A percentile compares a stretch with the other conserved stretches of the same genome.
phyloP scores from a whole-genome alignment of 257 asterid species.

The Phtheirospermum japonicum region DNA sequence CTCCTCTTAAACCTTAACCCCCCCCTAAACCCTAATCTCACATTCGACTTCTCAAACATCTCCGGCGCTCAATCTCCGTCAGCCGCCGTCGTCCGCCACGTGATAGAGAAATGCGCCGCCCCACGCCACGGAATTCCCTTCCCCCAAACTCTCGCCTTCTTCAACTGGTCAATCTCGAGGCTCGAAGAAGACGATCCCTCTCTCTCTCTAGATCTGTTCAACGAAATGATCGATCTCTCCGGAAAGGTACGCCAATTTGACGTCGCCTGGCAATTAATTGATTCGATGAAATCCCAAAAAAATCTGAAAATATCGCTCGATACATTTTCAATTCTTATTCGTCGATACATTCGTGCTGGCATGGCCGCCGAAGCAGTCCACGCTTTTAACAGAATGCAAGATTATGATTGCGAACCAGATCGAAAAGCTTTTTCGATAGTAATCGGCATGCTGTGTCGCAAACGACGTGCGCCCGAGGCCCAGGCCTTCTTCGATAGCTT shows the following conservation, averaged over 20 bases:
- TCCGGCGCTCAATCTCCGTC: slow-evolving; percentile 37
- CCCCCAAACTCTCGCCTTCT: slow-evolving; percentile 72
- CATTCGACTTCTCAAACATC: slow-evolving; percentile 52
- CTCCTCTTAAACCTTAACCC: slow-evolving; percentile 32
- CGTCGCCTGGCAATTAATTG: slow-evolving; percentile 71
- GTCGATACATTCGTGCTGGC: slow-evolving; percentile 82
- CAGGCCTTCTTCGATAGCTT: slow-evolving; percentile 76
- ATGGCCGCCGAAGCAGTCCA: slow-evolving; percentile 75
- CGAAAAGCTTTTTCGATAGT: slow-evolving; percentile 57
- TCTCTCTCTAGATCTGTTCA: slow-evolving; percentile 36
- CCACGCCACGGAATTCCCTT: slow-evolving; percentile 87
- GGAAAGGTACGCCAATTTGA: slow-evolving; percentile 84
- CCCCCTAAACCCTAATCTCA: slow-evolving; percentile 48
- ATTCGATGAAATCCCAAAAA: slow-evolving; percentile 49
- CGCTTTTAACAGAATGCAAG: slow-evolving; percentile 78
- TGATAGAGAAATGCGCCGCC: slow-evolving; percentile 66
- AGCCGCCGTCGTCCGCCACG: slow-evolving; percentile 42
- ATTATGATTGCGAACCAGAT: slow-evolving; percentile 70
- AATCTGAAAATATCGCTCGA: slow-evolving; percentile 42
- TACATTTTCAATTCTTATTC: slow-evolving; percentile 64
- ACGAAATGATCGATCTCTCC: slow-evolving; percentile 67
- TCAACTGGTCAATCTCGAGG: slow-evolving; percentile 64
- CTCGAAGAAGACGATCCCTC: slow-evolving; percentile 10
- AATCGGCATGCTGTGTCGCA: slow-evolving; percentile 61
- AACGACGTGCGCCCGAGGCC: slow-evolving; percentile 72